Evolutionary conservation across 2,329 filamentous ascomycete species (phyloP).

Genomic region (Xylariaceae sp.): DNA sequence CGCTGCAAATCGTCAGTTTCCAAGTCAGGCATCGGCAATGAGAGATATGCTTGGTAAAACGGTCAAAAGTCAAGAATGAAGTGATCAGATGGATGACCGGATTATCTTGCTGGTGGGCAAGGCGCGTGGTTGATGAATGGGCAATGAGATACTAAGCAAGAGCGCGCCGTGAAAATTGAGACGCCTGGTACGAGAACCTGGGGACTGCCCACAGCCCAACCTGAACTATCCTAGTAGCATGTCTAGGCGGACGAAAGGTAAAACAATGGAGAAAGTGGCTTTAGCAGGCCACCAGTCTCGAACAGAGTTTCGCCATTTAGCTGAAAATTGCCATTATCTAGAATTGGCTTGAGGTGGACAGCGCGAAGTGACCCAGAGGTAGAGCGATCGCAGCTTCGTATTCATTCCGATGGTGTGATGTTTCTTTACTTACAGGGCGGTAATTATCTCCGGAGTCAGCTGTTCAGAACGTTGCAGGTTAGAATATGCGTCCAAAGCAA

Average conservation of each 20-base stretch:
- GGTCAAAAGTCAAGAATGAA: no score
- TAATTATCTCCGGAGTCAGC: slow-evolving; percentile 59
- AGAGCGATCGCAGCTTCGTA: background rate
- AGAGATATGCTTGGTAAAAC: no score
- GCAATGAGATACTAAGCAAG: no score
- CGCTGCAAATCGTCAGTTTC: slow-evolving; percentile 53
- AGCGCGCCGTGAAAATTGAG: no score
- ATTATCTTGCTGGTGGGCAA: no score
- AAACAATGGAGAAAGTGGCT: slow-evolving; percentile 11
- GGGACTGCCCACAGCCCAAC: no score
- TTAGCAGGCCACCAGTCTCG: background rate
- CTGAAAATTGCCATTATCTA: slow-evolving; percentile 6
- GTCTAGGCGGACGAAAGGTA: slow-evolving; percentile 11
- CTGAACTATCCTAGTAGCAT: no score
- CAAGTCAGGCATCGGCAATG: slow-evolving; percentile 2
- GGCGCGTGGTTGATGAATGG: no score
- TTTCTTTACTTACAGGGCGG: slow-evolving; percentile 43
- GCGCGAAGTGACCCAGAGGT: background rate
- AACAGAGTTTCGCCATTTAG: slow-evolving; percentile 12
- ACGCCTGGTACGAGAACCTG: no score
- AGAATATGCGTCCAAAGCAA: slow-evolving; percentile 31
- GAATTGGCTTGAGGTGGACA: slow-evolving; percentile 3
- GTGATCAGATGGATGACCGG: no score
- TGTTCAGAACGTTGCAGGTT: slow-evolving; percentile 36
- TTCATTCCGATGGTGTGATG: no score